Percentiles rank a stretch among this genome's conserved stretches.
Evolutionary conservation across 1,284 basidiomycete genomes (phyloP).

Genomic region (Fomes fomentarius): DNA sequence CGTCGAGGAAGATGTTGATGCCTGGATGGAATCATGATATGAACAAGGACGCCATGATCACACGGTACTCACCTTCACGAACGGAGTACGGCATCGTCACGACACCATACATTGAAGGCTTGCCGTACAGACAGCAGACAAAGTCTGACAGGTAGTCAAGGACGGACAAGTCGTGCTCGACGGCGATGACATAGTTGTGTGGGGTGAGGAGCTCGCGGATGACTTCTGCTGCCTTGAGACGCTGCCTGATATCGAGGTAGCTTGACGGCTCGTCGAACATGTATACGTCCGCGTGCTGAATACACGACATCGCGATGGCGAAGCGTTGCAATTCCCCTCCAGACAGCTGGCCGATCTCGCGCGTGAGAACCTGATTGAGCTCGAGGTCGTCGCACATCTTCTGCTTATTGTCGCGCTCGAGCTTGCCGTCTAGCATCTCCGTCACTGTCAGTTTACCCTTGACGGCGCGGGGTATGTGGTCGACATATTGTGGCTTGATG

Average conservation of each 20-base stretch:
- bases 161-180: slow-evolving; percentile 97
- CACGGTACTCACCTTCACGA: slow-evolving; percentile 79
- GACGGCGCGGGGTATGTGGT: slow-evolving; percentile 95
- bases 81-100: slow-evolving; percentile 98
- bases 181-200: slow-evolving; percentile 90
- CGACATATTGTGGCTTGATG: slow-evolving; percentile 99
- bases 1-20: slow-evolving; percentile 98
- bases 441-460: slow-evolving; percentile 87
- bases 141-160: slow-evolving; percentile 97
- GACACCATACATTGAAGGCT: slow-evolving; percentile 96
- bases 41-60: background rate
- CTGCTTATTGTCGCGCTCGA: slow-evolving; percentile 85
- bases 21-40: slow-evolving; percentile 45
- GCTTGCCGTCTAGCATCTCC: slow-evolving; percentile 89
- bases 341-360: slow-evolving; percentile 85
- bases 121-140: slow-evolving; percentile 95
- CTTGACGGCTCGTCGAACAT: slow-evolving; percentile 98
- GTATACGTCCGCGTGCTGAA: slow-evolving; percentile 90
- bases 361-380: slow-evolving; percentile 80
- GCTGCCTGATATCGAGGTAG: slow-evolving; percentile 95
- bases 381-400: slow-evolving; percentile 85
- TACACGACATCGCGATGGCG: slow-evolving; percentile 92
- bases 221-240: slow-evolving; percentile 93
- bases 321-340: slow-evolving; percentile 97
- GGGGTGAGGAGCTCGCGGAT: slow-evolving; percentile 85